Conservation (phyloP, 2,329 filamentous ascomycete genomes). For the Aspergillus floridensis region DNA sequence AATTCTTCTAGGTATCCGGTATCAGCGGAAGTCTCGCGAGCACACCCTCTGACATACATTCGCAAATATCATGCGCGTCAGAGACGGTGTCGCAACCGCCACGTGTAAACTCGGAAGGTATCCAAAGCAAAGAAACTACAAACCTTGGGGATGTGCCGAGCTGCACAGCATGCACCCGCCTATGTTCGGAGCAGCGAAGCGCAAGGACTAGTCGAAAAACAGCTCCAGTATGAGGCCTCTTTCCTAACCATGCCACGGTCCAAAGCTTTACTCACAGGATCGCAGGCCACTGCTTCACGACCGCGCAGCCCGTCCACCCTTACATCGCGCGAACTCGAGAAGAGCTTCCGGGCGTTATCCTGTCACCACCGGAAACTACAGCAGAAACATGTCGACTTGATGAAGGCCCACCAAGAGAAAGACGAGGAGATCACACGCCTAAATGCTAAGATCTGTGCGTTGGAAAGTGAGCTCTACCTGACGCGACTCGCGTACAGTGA, state of each 20-base stretch:
- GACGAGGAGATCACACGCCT: neutral
- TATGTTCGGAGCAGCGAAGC: too few species aligned
- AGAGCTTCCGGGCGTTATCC: neutral
- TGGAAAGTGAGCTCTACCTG: neutral
- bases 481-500: neutral
- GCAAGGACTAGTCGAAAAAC: too few species aligned
- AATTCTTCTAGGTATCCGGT: neutral
- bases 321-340: neutral
- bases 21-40: neutral
- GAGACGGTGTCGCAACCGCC: neutral
- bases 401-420: neutral
- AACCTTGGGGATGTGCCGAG: too few species aligned
- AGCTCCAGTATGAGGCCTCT: too few species aligned
- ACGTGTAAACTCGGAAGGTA: neutral
- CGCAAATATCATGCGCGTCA: neutral
- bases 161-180: too few species aligned
- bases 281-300: too few species aligned
- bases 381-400: neutral
- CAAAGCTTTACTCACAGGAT: too few species aligned
- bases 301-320: neutral
- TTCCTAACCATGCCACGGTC: too few species aligned
- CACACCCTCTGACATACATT: neutral
- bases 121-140: too few species aligned
- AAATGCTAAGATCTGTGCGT: neutral
- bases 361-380: neutral